Conservation (phyloP, 2,329 filamentous ascomycete genomes). For the Aplosporella prunicola region DNA sequence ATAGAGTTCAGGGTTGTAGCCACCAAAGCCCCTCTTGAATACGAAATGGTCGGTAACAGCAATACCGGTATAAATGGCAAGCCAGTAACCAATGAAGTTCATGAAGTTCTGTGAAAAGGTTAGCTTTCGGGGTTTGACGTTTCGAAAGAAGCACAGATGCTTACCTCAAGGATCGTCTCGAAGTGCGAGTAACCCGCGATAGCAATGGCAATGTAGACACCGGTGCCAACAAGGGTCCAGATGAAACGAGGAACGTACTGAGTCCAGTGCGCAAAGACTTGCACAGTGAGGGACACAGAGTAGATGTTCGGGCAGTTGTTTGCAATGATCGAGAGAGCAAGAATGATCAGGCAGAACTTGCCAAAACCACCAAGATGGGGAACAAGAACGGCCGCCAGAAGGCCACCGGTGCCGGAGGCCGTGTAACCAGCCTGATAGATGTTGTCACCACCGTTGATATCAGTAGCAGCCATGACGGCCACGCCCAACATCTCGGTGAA, state of each 20-base stretch:
- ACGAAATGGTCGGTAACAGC: constrained; percentile 57
- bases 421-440: constrained; percentile 48
- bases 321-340: constrained; percentile 57
- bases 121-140: constrained; percentile 23
- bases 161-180: constrained; percentile 6
- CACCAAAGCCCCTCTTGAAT: constrained; percentile 52
- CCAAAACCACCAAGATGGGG: constrained; percentile 58
- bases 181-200: constrained; percentile 52
- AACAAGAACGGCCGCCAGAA: constrained; percentile 56
- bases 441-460: constrained; percentile 44
- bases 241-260: constrained; percentile 57
- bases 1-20: constrained; percentile 52
- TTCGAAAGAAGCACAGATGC: background rate
- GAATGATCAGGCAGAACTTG: constrained; percentile 59
- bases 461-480: constrained; percentile 57
- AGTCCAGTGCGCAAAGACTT: constrained; percentile 52
- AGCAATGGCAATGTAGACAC: constrained; percentile 57
- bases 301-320: constrained; percentile 65
- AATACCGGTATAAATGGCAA: constrained; percentile 63
- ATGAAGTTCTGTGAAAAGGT: constrained; percentile 61
- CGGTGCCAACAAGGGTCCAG: constrained; percentile 54
- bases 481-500: constrained; percentile 68
- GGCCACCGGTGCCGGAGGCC: constrained; percentile 52
- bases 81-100: constrained; percentile 53
- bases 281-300: constrained; percentile 56